phyloP scores from a whole-genome alignment of 2,329 filamentous ascomycete genomes.

The Aureobasidium sp. region DNA sequence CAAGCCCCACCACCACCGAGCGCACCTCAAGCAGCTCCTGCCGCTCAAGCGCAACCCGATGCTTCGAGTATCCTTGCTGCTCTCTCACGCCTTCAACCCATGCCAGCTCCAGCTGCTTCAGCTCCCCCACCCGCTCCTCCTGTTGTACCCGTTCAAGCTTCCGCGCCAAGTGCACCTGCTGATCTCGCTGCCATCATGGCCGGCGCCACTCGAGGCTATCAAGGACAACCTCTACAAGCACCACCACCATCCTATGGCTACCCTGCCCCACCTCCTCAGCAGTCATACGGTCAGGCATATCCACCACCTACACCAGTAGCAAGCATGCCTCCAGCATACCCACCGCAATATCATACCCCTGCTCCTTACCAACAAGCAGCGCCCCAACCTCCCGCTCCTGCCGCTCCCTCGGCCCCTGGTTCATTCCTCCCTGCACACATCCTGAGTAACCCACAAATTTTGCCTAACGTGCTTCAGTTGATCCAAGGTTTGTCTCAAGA shows the following conservation, averaged over 20 bases:
- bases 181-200: conserved; percentile 18
- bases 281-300: conserved; percentile 17
- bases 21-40: conserved; percentile 18
- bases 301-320: conserved; percentile 20
- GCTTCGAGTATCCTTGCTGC: conserved; percentile 31
- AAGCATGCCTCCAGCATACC: conserved; percentile 22
- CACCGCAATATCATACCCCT: conserved; percentile 15
- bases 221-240: conserved; percentile 20
- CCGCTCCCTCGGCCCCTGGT: conserved; percentile 18
- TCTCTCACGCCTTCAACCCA: conserved; percentile 25
- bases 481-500: conserved; percentile 69
- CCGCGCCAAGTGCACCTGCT: background rate
- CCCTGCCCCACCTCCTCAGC: conserved; percentile 17
- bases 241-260: conserved; percentile 18
- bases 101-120: conserved; percentile 8
- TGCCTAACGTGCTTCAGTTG: conserved; percentile 65
- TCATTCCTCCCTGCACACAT: conserved; percentile 32
- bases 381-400: conserved; percentile 10
- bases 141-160: conserved; percentile 7
- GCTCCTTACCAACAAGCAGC: conserved; percentile 5
- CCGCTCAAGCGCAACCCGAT: conserved; percentile 23
- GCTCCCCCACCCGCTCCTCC: background rate
- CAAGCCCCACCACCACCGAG: background rate
- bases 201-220: conserved; percentile 9
- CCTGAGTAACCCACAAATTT: conserved; percentile 37